A percentile compares a stretch with the other conserved stretches of the same genome.
phyloP scores from a whole-genome alignment of 495 filamentous ascomycete genomes.

The Stereocaulon alpinum region DNA sequence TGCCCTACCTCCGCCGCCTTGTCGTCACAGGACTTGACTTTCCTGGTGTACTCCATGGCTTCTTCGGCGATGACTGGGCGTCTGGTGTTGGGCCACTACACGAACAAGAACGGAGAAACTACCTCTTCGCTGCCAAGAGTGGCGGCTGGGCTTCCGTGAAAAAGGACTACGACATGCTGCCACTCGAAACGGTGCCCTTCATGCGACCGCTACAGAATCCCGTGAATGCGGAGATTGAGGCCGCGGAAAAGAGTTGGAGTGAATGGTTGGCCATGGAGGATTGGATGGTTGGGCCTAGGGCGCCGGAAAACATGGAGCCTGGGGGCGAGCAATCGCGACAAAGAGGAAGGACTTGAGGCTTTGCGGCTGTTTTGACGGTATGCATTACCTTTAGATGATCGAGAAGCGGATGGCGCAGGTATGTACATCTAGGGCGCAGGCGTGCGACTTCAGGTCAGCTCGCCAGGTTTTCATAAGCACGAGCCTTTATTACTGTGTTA shows the following conservation, averaged over 20 bases:
- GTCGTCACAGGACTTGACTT: slow-evolving; percentile 87
- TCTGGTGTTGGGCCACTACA: slow-evolving; percentile 70
- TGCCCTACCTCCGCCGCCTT: slow-evolving; percentile 83
- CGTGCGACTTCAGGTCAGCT: not conserved
- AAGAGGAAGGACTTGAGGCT: not conserved
- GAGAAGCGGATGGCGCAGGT: not conserved
- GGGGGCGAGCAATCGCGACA: slow-evolving; percentile 4
- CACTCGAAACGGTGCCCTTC: slow-evolving; percentile 76
- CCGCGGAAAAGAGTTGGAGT: slow-evolving; percentile 72
- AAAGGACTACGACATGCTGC: slow-evolving; percentile 74
- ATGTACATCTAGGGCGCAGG: not conserved
- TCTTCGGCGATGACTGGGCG: slow-evolving; percentile 89
- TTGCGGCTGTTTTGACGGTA: not conserved
- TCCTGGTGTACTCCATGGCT: slow-evolving; percentile 75
- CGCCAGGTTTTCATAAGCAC: not conserved
- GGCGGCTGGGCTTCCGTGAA: slow-evolving; percentile 81
- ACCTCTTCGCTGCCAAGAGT: slow-evolving; percentile 88
- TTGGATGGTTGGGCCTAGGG: slow-evolving; percentile 75
- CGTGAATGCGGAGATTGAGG: slow-evolving; percentile 68
- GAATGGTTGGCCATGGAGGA: slow-evolving; percentile 90
- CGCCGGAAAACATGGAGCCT: slow-evolving; percentile 32
- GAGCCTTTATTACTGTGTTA: not conserved
- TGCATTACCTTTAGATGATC: not conserved
- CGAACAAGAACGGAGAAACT: slow-evolving; percentile 86
- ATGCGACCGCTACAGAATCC: slow-evolving; percentile 67